These are phyloP conservation scores for Fusarium cyanostomum DNA, from an alignment of 2,329 filamentous ascomycete species.

Conservation along the genomic window DNA sequence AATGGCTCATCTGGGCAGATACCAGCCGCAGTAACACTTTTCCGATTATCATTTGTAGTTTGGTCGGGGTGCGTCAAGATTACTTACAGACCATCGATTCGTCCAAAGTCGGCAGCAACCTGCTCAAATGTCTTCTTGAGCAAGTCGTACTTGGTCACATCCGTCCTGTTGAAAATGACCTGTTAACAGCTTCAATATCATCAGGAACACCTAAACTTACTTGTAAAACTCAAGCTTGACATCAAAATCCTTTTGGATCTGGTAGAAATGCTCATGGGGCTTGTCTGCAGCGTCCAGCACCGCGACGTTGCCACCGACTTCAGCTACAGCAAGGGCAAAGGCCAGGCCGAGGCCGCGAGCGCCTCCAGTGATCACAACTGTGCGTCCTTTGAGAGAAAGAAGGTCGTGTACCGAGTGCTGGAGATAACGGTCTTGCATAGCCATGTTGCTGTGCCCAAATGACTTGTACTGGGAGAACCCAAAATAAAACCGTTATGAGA, in stretches of 20 bases:
- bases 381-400: constrained; percentile 21
- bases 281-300: constrained; percentile 28
- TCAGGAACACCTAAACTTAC: background rate
- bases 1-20: constrained; percentile 44
- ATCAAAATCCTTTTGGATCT: constrained; percentile 17
- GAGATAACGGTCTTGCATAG: constrained; percentile 14
- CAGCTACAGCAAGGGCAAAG: constrained; percentile 21
- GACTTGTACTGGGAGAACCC: too few species aligned
- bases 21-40: constrained; percentile 42
- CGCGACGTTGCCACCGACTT: constrained; percentile 24
- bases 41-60: background rate
- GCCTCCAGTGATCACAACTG: constrained; percentile 21
- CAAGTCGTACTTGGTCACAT: constrained; percentile 18
- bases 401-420: constrained; percentile 17
- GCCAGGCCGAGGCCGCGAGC: constrained; percentile 21
- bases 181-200: background rate
- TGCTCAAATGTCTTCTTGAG: constrained; percentile 19
- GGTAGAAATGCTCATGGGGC: constrained; percentile 27
- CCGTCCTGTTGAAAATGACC: background rate
- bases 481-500: too few species aligned
- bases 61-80: rapidly evolving
- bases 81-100: constrained; percentile 22
- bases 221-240: constrained; percentile 19
- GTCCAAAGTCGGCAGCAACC: constrained; percentile 21
- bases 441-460: constrained; percentile 5